Percentiles rank a stretch among this genome's conserved stretches.
Conservation (phyloP, 495 filamentous ascomycete genomes). For the Diplogelasinospora grovesii region DNA sequence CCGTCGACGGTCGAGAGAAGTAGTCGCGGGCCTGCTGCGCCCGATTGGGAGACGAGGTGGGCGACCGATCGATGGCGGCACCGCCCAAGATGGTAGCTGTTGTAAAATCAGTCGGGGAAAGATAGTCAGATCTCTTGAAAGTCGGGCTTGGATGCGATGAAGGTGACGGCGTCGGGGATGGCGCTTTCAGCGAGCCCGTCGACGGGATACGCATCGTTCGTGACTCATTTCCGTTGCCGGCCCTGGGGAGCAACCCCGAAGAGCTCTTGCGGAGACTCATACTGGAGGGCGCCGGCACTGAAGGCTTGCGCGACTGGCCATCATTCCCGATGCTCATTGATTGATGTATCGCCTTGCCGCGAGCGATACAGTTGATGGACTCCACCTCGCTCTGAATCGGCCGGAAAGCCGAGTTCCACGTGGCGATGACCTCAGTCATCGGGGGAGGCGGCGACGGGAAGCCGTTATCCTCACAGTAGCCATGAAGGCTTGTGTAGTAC, state of each 20-base stretch:
- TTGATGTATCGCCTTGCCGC: slow-evolving; percentile 67
- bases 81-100: slow-evolving; percentile 36
- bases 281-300: slow-evolving; percentile 11
- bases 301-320: slow-evolving; percentile 8
- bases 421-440: slow-evolving; percentile 62
- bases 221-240: slow-evolving; percentile 14
- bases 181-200: slow-evolving; percentile 13
- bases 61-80: slow-evolving; percentile 10
- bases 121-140: slow-evolving; percentile 21
- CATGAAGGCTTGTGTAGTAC: slow-evolving; percentile 77
- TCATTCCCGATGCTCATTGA: slow-evolving; percentile 40
- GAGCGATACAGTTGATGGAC: slow-evolving; percentile 58
- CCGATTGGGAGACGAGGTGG: slow-evolving; percentile 16
- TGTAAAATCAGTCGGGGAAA: slow-evolving; percentile 41
- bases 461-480: slow-evolving; percentile 63
- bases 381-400: slow-evolving; percentile 67
- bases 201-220: slow-evolving; percentile 36
- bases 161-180: slow-evolving; percentile 10
- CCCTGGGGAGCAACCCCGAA: slow-evolving; percentile 28
- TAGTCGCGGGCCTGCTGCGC: slow-evolving; percentile 39
- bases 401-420: slow-evolving; percentile 62
- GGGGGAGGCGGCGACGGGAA: slow-evolving; percentile 70
- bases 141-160: slow-evolving; percentile 20
- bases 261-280: slow-evolving; percentile 24
- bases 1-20: slow-evolving; percentile 38